Evolutionary conservation across 139 green algal species (phyloP), one percentile per base, ranked within the genome.

Genomic region (Picochlorum costavermella): DNA sequence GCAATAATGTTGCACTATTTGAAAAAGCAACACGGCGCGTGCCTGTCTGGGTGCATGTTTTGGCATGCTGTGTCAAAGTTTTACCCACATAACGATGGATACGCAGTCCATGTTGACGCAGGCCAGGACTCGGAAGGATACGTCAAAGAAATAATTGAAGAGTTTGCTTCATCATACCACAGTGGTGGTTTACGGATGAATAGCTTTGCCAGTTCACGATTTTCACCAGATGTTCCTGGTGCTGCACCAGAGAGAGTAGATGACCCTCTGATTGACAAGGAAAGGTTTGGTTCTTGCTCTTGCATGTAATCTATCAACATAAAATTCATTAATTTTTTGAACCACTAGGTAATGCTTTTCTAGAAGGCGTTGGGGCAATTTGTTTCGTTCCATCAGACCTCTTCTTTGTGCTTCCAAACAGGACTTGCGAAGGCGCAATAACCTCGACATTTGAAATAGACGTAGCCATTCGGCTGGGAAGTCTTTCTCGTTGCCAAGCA

Each of bases 51-150:
- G 12, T 64, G 51, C 6, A 43, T 76, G 14, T 65, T 82, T 33
- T 89, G 83, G 83, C 77, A 79, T 58, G 56, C 73, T 50, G 73
- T 78, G 2, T 58, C 72, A 23, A 61, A 53, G 26, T 51, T 20
- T 17, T 87, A 86, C 43, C 77, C 81, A 10, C 77, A 89, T 50
- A 78, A 86, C 64, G 83, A 89, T 58, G 79, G 71, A 23, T 86
- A 78, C 61, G 86, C 75, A 1, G 46, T 89, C 0, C 87, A 84
- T 51, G 44, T 82, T 17, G 50, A 28, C n/a, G 17, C 16, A 13
- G 45, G 45, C 45, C 16, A 25, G 16, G 16, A 25, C 45, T 25
- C 45, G 17, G 4, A 20, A 51, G 45, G 17, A 51, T n/a, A 25
- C 11, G 16, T 26, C 0, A 51, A 0, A 25, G 45, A 51, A 51